Evolutionary conservation across 139 green algal species (phyloP), one percentile per base, ranked within the genome.

Genomic region (Tetradesmus lagerheimii): DNA sequence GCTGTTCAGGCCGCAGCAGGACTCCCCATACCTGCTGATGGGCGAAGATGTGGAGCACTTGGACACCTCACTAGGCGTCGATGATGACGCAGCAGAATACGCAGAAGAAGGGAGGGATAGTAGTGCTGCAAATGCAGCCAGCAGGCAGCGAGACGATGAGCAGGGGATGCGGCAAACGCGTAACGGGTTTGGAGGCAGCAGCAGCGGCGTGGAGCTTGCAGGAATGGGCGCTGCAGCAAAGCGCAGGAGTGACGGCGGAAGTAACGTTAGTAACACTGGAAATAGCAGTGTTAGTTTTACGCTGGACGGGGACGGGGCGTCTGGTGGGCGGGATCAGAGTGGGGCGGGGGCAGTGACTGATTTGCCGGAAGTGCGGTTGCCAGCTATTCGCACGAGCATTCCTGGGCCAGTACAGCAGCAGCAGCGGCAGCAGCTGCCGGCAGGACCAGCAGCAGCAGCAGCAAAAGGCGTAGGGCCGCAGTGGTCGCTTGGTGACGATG

Each of bases 1-100:
- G 84, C 85, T 92, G 31, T 93, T 93, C 85, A 86, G 88, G 80
- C 88, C 88, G 34, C 34, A 66, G 35, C 57, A 91, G 80, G 88
- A 91, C 88, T 89, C 80, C 1, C 88, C 88, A 5, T 91, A 91
- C 80, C 47, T 91, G 66, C 34, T 91, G 31, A 86, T 91, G 64
- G 88, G 88, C 38, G 45, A 67, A 12, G 50, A 62, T 29, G 31
- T 77, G 8, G 80, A 86, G 50, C 34, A 84, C 23, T 47, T 91
- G 12, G 88, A 86, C 80, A 91, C 88, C 0, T 29, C 80, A 34
- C 45, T 91, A 20, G 88, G 80, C 0, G 38, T 77, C 0, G 66
- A 88, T 12, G 64, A 87, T 37, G 62, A 77, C 23, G 88, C 67
- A 27, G 64, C 87, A 29, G 34, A 37, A 16, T 23, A 9, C 12